phyloP scores from a whole-genome alignment of 306 rosid genomes.

The Quercus wislizeni region DNA sequence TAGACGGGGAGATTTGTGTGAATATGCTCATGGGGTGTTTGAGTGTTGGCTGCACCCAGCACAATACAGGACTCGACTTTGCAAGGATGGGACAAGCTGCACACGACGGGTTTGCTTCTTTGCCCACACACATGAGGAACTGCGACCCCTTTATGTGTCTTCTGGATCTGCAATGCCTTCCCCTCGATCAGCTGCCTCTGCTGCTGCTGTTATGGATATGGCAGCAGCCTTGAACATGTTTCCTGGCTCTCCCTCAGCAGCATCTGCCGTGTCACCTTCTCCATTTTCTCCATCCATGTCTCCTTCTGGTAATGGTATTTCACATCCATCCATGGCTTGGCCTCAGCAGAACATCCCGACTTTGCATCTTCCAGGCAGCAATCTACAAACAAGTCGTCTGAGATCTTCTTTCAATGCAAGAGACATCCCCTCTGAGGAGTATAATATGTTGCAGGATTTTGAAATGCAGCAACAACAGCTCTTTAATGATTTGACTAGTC shows the following conservation, averaged over 20 bases:
- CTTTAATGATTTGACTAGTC: conserved; percentile 59
- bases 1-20: conserved; percentile 90
- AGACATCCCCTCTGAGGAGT: conserved; percentile 52
- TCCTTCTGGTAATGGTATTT: conserved; percentile 57
- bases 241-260: conserved; percentile 78
- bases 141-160: conserved; percentile 78
- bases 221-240: conserved; percentile 82
- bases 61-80: conserved; percentile 85
- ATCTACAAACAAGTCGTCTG: conserved; percentile 78
- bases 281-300: conserved; percentile 76
- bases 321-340: conserved; percentile 63
- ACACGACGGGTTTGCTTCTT: conserved; percentile 80
- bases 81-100: conserved; percentile 85
- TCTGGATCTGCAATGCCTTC: conserved; percentile 89
- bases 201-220: conserved; percentile 87
- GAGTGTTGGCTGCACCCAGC: conserved; percentile 98
- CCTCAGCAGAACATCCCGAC: conserved; percentile 84
- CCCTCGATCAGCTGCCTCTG: conserved; percentile 61
- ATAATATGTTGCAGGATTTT: conserved; percentile 50
- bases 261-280: conserved; percentile 67
- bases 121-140: conserved; percentile 72
- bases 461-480: conserved; percentile 65
- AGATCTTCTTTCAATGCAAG: conserved; percentile 81
- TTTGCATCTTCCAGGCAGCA: conserved; percentile 79
- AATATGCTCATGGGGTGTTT: conserved; percentile 93